Base-by-base conservation (phyloP, 495 filamentous ascomycete species). In the Penicillium malachiteum region DNA sequence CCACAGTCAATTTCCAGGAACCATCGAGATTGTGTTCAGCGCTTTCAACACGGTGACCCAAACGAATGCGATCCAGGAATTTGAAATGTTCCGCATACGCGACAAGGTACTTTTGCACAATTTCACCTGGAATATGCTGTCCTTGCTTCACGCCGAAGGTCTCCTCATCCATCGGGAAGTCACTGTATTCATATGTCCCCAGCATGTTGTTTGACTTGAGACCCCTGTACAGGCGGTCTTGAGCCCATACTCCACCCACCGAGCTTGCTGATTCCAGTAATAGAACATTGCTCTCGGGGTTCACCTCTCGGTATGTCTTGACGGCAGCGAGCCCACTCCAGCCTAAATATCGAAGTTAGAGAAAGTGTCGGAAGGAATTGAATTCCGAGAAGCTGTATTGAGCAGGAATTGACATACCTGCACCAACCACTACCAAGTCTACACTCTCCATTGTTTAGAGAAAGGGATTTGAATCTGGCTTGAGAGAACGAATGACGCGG, bases 181-280 rank as follows among this genome's bases (percentile, higher is more conserved):
- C 88, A 41, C 81, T 84, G 66, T 80, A 88, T 66, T 89, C 87
- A 62, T 85, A 84, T 4, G 79, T 86, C 10, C 87, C 85, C 16
- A 83, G 67, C 66, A 81, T 72, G 56, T 84, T 84, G 65, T 85
- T 86, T 6, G 86, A 82, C 49, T 82, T 84, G 18, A 92, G 78
- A 9, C 85, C 84, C 7, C 82, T 81, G 64, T 90, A 91, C 30
- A 88, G 71, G 0, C 84, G 73, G 33, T 86, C 71, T 34, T 79
- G 71, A 5, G 82, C 77, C 90, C 89, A 93, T 39, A 85, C 81
- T 31, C 90, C 89, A 7, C 89, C 90, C 26, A 92, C 64, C 0
- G 83, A 79, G 10, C 67, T 60, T 5, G 76, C 75, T 2, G 73
- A 68, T 11, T 89, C 87, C 32, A 87, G 60, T 0, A 89, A 65